Evolutionary conservation across 2,329 filamentous ascomycete species (phyloP).

Genomic region (Cadophora luteo-olivacea): DNA sequence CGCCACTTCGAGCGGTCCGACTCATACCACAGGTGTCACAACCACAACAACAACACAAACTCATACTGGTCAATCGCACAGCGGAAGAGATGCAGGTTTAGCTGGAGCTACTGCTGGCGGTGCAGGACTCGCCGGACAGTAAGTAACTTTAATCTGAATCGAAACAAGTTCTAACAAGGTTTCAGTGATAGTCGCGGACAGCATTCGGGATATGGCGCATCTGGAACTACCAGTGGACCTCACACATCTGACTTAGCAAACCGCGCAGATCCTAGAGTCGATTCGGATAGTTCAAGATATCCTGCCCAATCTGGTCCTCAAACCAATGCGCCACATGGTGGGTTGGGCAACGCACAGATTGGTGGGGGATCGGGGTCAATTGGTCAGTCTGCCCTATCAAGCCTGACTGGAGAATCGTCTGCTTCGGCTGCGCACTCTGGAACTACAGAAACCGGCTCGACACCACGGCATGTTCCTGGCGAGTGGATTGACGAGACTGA

Average conservation of each 20-base stretch:
- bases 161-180: background rate
- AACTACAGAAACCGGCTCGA: background rate
- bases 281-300: slow-evolving; percentile 49
- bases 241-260: slow-evolving; percentile 46
- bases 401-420: slow-evolving; percentile 1
- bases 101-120: slow-evolving; percentile 21
- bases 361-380: background rate
- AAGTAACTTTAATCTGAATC: background rate
- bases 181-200: background rate
- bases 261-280: slow-evolving; percentile 56
- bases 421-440: background rate
- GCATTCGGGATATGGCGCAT: slow-evolving; percentile 5
- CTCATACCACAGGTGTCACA: slow-evolving; percentile 23
- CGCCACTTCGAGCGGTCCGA: slow-evolving; percentile 14
- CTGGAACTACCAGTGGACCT: slow-evolving; percentile 15
- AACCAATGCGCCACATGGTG: background rate
- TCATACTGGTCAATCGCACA: slow-evolving; percentile 2
- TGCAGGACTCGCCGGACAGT: slow-evolving; percentile 23
- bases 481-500: slow-evolving; percentile 18
- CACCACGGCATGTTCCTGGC: slow-evolving; percentile 12
- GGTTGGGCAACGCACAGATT: slow-evolving; percentile 9
- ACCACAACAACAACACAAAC: slow-evolving; percentile 12
- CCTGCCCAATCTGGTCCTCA: slow-evolving; percentile 23
- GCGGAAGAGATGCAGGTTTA: slow-evolving; percentile 21
- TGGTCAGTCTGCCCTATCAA: slow-evolving; percentile 12